Evolutionary conservation across 441 rosid genomes (phyloP).

Genomic region (Arabidopsis lyrata): DNA sequence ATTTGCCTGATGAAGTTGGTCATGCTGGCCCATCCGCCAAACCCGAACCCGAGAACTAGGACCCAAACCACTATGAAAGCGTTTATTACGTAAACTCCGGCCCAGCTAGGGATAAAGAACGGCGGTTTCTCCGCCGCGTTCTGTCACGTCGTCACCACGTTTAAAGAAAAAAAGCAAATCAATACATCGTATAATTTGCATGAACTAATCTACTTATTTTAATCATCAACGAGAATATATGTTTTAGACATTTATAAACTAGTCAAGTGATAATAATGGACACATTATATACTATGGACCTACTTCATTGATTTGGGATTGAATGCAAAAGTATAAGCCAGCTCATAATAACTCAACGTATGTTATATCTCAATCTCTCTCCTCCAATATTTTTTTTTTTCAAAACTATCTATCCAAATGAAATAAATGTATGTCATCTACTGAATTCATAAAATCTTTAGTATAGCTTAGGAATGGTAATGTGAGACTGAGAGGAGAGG

Average conservation of each 20-base stretch:
- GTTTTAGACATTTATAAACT: not conserved
- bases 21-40: conserved; percentile 98
- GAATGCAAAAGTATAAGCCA: conserved; percentile 36
- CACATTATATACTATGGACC: conserved; percentile 35
- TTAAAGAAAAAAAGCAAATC: not conserved
- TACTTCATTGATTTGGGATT: conserved; percentile 29
- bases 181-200: not conserved
- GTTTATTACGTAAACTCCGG: conserved; percentile 71
- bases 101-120: conserved; percentile 81
- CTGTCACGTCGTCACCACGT: conserved; percentile 48
- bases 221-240: conserved; percentile 20
- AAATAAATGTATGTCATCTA: not conserved
- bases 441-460: not conserved
- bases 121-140: conserved; percentile 98
- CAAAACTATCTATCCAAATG: conserved; percentile 10
- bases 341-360: conserved; percentile 37
- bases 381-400: not conserved
- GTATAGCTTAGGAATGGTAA: not conserved
- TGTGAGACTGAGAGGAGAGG: conserved; percentile 4
- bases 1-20: conserved; percentile 82
- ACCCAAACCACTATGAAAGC: conserved; percentile 84
- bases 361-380: conserved; percentile 14
- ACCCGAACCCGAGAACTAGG: conserved; percentile 86
- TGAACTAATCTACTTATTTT: conserved; percentile 12
- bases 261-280: conserved; percentile 23